A percentile compares a stretch with the other conserved stretches of the same genome.
Evolutionary conservation across 805 yeast species (phyloP).

Genomic region (Torulaspora franciscae): DNA sequence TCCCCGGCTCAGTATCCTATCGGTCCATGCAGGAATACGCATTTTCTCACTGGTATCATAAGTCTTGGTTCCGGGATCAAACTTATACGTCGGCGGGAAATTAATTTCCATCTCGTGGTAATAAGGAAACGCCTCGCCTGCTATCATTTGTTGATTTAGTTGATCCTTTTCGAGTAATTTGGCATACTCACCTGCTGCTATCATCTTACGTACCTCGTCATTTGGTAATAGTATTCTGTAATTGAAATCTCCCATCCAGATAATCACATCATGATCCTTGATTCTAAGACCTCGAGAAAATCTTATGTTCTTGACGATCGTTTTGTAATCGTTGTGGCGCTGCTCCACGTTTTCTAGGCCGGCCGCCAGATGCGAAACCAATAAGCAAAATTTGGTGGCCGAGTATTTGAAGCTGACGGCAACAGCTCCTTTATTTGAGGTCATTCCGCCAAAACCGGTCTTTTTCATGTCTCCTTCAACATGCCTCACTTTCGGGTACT

Average conservation of each 20-base stretch:
- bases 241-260: slow-evolving; percentile 94
- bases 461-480: slow-evolving; percentile 74
- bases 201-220: slow-evolving; percentile 58
- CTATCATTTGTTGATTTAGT: slow-evolving; percentile 65
- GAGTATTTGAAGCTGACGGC: slow-evolving; percentile 63
- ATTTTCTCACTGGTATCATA: slow-evolving; percentile 91
- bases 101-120: slow-evolving; percentile 75
- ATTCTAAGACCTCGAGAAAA: slow-evolving; percentile 56
- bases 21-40: slow-evolving; percentile 98
- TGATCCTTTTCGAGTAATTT: slow-evolving; percentile 71
- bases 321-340: slow-evolving; percentile 79
- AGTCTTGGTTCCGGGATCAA: slow-evolving; percentile 72
- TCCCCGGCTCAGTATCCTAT: slow-evolving; percentile 69
- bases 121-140: slow-evolving; percentile 72
- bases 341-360: slow-evolving; percentile 78
- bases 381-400: slow-evolving; percentile 68
- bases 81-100: slow-evolving; percentile 92
- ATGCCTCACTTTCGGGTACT: slow-evolving; percentile 49
- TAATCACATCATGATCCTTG: slow-evolving; percentile 72
- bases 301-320: slow-evolving; percentile 63
- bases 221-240: slow-evolving; percentile 71
- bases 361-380: slow-evolving; percentile 89
- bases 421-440: slow-evolving; percentile 77
- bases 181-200: slow-evolving; percentile 45
- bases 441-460: slow-evolving; percentile 91